Conservation (phyloP, 2,329 filamentous ascomycete genomes). For the Didymella keratinophila region DNA sequence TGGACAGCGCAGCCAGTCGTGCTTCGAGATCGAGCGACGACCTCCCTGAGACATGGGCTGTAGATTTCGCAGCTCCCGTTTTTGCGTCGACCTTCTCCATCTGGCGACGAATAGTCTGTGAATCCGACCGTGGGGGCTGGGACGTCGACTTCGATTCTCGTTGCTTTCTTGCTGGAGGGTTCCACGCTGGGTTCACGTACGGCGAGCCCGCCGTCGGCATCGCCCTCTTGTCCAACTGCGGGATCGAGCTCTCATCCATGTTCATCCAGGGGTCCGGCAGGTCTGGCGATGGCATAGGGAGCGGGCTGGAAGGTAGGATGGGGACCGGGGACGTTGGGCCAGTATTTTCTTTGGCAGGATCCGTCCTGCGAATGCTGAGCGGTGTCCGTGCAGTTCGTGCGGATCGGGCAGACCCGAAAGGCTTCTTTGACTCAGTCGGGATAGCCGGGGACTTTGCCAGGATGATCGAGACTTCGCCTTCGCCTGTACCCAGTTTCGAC, state of each 20-base stretch:
- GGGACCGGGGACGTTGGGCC: constrained; percentile 29
- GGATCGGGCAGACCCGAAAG: constrained; percentile 15
- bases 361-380: constrained; percentile 29
- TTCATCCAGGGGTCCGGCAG: constrained; percentile 45
- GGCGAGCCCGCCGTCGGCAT: constrained; percentile 41
- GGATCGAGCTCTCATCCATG: constrained; percentile 40
- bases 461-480: constrained; percentile 32
- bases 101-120: constrained; percentile 7
- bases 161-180: constrained; percentile 30
- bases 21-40: constrained; percentile 11
- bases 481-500: constrained; percentile 27
- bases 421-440: constrained; percentile 20
- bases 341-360: constrained; percentile 35
- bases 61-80: neutral
- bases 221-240: constrained; percentile 43
- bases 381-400: constrained; percentile 31
- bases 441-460: constrained; percentile 31
- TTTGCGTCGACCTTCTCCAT: constrained; percentile 19
- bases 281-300: constrained; percentile 41
- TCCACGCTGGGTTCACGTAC: constrained; percentile 36
- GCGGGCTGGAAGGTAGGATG: constrained; percentile 39
- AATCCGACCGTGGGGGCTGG: constrained; percentile 5
- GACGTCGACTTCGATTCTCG: constrained; percentile 31
- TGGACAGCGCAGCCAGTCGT: constrained; percentile 9
- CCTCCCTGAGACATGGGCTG: constrained; percentile 1